phyloP scores from a whole-genome alignment of 176 grass and related monocot species.

The Zoysia pacifica region DNA sequence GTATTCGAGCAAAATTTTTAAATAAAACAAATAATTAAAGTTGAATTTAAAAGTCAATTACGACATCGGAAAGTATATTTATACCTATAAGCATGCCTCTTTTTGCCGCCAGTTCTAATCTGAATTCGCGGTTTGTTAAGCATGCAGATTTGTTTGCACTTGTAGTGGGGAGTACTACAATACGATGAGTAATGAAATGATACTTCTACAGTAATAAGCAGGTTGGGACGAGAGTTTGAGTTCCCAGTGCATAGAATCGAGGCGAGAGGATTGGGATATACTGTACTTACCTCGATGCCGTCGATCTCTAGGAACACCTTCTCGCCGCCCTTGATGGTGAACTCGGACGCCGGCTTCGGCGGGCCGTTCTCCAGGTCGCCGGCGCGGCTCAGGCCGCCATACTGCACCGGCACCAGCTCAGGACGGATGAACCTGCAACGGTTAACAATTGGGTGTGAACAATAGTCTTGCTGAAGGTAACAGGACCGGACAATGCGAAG shows the following conservation, averaged over 20 bases:
- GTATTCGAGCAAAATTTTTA: too few species aligned
- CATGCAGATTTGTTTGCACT: background rate
- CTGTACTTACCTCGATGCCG: conserved; percentile 70
- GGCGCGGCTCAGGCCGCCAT: conserved; percentile 80
- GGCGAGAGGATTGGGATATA: conserved; percentile 5
- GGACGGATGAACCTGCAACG: conserved; percentile 76
- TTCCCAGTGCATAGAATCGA: background rate
- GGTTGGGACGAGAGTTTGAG: background rate
- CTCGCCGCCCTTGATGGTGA: conserved; percentile 91
- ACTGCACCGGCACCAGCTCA: conserved; percentile 88
- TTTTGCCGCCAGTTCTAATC: background rate
- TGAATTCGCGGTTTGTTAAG: background rate
- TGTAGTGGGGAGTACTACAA: background rate
- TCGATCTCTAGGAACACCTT: conserved; percentile 97
- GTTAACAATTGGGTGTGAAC: background rate
- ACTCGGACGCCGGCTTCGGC: conserved; percentile 95
- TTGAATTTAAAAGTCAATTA: too few species aligned
- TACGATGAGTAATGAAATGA: background rate
- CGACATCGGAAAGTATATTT: too few species aligned
- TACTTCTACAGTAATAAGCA: background rate
- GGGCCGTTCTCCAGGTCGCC: conserved; percentile 83
- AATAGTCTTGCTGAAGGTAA: background rate
- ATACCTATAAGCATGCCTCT: background rate
- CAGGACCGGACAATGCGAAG: background rate
- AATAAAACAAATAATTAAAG: too few species aligned